A percentile compares a stretch with the other conserved stretches of the same genome.
These are phyloP conservation scores for Zygosaccharomyces bisporus DNA, from an alignment of 805 yeast genomes.

Conservation along the genomic window DNA sequence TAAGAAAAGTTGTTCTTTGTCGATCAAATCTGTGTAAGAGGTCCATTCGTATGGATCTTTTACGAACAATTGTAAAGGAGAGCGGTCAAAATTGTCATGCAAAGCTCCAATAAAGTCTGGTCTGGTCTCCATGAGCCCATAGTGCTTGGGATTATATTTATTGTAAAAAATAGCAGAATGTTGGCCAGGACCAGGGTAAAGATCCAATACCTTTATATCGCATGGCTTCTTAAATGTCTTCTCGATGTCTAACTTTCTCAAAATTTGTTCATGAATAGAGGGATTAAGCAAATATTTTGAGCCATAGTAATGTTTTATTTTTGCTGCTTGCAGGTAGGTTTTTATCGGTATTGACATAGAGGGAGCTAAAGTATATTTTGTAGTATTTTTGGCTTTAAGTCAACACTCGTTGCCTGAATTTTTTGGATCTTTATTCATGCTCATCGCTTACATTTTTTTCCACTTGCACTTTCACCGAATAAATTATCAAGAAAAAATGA, in stretches of 20 bases:
- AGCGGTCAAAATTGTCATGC: conserved; percentile 3
- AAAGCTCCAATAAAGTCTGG: conserved; percentile 15
- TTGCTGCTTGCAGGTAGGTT: conserved; percentile 11
- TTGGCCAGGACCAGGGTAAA: conserved; percentile 56
- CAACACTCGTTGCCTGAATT: too few relatives aligned
- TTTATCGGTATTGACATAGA: conserved; percentile 16
- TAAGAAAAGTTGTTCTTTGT: conserved; percentile 42
- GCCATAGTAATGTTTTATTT: conserved; percentile 24
- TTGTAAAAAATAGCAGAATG: conserved; percentile 62
- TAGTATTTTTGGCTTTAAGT: too few relatives aligned
- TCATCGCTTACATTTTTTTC: conserved; percentile 8
- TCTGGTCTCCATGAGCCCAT: conserved; percentile 58
- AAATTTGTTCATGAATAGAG: conserved; percentile 32
- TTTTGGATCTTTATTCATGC: conserved; percentile 1
- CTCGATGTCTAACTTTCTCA: conserved; percentile 47
- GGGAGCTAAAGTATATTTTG: background rate
- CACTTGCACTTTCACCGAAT: background rate
- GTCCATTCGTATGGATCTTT: conserved; percentile 68
- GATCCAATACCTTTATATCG: conserved; percentile 52
- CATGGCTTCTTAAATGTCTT: conserved; percentile 33
- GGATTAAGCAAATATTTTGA: conserved; percentile 26
- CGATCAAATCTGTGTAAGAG: conserved; percentile 49
- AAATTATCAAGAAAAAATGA: background rate
- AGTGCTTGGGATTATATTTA: conserved; percentile 56
- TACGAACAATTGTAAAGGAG: conserved; percentile 35